Conservation (phyloP, 2,329 filamentous ascomycete genomes). For the Penicillium palitans region DNA sequence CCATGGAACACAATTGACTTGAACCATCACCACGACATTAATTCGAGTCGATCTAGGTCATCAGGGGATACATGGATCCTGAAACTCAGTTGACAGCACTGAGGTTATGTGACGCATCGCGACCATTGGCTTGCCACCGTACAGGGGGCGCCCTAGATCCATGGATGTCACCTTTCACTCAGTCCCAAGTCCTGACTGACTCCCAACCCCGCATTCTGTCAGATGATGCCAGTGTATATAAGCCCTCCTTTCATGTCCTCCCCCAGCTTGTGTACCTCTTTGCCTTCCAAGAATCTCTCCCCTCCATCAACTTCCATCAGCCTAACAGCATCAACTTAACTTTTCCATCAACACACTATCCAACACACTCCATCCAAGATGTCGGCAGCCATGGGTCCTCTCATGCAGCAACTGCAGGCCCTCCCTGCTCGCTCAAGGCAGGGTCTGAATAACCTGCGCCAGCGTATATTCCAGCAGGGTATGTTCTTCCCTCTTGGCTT, state of each 20-base stretch:
- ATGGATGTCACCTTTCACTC: slow-evolving; percentile 19
- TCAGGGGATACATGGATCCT: background rate
- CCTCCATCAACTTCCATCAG: slow-evolving; percentile 2
- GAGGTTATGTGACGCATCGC: slow-evolving; percentile 1
- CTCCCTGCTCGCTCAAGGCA: slow-evolving; percentile 28
- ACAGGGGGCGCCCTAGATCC: slow-evolving; percentile 17
- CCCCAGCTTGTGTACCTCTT: background rate
- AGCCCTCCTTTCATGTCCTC: background rate
- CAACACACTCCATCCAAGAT: slow-evolving; percentile 13
- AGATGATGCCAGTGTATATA: slow-evolving; percentile 27
- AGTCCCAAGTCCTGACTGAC: slow-evolving; percentile 12
- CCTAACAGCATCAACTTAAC: background rate
- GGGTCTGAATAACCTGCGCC: slow-evolving; percentile 27
- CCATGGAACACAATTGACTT: background rate
- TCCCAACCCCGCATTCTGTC: slow-evolving; percentile 27
- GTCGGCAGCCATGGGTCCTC: slow-evolving; percentile 27
- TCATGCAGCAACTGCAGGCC: slow-evolving; percentile 22
- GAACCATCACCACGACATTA: background rate
- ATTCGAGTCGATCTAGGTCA: background rate
- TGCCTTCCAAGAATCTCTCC: slow-evolving; percentile 5
- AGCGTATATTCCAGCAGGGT: slow-evolving; percentile 30
- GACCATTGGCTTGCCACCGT: slow-evolving; percentile 16
- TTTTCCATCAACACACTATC: slow-evolving; percentile 4
- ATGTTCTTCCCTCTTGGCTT: slow-evolving; percentile 1
- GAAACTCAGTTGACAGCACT: slow-evolving; percentile 6